These are phyloP conservation scores for Microdochium paspali DNA, from an alignment of 2,329 filamentous ascomycete genomes.

Conservation along the genomic window DNA sequence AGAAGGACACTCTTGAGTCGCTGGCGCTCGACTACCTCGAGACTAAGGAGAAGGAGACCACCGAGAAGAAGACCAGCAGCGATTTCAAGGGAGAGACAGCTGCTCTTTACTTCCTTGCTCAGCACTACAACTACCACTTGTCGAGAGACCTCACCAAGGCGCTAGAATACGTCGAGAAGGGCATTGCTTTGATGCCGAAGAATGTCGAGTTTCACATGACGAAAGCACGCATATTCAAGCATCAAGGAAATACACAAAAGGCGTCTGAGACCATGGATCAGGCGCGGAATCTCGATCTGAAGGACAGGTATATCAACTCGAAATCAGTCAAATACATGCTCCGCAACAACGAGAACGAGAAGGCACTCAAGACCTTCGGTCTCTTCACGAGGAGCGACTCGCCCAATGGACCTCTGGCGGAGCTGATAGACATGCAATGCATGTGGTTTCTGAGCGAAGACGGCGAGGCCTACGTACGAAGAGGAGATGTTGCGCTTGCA, in stretches of 20 bases:
- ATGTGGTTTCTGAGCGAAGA: conserved; percentile 97
- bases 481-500: conserved; percentile 73
- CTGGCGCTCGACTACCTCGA: conserved; percentile 72
- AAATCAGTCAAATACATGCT: conserved; percentile 97
- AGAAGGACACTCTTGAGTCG: conserved; percentile 66
- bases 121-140: conserved; percentile 90
- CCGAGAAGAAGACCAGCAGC: conserved; percentile 25
- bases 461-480: conserved; percentile 77
- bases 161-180: conserved; percentile 71
- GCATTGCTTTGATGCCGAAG: conserved; percentile 68
- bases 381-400: conserved; percentile 92
- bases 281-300: conserved; percentile 75
- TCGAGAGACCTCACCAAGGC: conserved; percentile 81
- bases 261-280: conserved; percentile 84
- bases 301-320: conserved; percentile 95
- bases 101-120: conserved; percentile 85
- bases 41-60: conserved; percentile 39
- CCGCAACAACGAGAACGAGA: conserved; percentile 82
- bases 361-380: conserved; percentile 78
- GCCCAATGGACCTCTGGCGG: conserved; percentile 75
- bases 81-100: conserved; percentile 60
- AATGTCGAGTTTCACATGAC: conserved; percentile 92
- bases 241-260: conserved; percentile 68
- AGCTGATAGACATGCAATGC: conserved; percentile 96
- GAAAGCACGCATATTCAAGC: conserved; percentile 90